A percentile compares a stretch with the other conserved stretches of the same genome.
Evolutionary conservation across 2,329 filamentous ascomycete species (phyloP).

Genomic region (Lachnellula hyalina): DNA sequence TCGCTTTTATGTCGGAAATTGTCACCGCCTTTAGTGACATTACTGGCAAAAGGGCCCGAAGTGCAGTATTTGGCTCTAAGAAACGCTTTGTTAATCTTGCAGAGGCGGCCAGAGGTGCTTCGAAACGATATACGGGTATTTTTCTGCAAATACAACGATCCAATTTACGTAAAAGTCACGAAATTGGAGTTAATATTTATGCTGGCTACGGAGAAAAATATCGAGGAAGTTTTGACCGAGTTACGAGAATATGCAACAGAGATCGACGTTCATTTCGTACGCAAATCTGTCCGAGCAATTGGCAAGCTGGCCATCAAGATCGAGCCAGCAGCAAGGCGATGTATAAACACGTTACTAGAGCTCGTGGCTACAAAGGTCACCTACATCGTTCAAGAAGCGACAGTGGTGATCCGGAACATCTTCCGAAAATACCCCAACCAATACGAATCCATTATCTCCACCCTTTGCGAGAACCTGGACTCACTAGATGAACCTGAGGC

Average conservation of each 20-base stretch:
- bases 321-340: constrained; percentile 82
- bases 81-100: constrained; percentile 89
- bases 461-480: constrained; percentile 92
- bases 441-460: constrained; percentile 96
- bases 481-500: constrained; percentile 96
- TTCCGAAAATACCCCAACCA: constrained; percentile 99
- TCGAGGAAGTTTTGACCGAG: constrained; percentile 90
- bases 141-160: constrained; percentile 99
- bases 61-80: constrained; percentile 96
- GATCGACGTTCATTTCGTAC: constrained; percentile 97
- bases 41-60: constrained; percentile 92
- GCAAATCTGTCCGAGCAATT: constrained; percentile 94
- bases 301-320: constrained; percentile 99
- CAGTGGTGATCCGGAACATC: constrained; percentile 97
- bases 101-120: constrained; percentile 86
- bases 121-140: constrained; percentile 97
- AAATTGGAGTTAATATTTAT: constrained; percentile 99
- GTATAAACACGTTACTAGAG: constrained; percentile 88
- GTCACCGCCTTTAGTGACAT: constrained; percentile 88
- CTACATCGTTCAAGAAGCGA: constrained; percentile 98
- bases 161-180: constrained; percentile 98
- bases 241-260: constrained; percentile 95
- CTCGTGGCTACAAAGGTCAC: constrained; percentile 97
- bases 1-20: constrained; percentile 84
- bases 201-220: constrained; percentile 93